phyloP scores from a whole-genome alignment of 1,284 basidiomycete species.

The Irpex sp. region DNA sequence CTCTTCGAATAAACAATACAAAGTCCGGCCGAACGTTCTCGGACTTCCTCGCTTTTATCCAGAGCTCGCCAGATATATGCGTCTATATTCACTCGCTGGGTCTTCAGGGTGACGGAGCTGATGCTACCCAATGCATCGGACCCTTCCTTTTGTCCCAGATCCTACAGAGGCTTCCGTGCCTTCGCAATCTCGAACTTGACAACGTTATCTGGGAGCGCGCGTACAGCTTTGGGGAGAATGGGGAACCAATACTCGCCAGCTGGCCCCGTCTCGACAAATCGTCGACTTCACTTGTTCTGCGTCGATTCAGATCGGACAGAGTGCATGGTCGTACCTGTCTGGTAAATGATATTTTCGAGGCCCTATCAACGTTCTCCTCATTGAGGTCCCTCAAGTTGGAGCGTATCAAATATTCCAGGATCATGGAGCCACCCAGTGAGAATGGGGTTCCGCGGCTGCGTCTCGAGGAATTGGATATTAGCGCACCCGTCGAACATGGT shows the following conservation, averaged over 20 bases:
- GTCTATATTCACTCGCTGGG: neutral
- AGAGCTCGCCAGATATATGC: neutral
- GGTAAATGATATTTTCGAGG: neutral
- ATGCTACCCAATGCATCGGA: too few species aligned
- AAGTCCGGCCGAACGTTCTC: neutral
- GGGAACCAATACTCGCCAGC: too few species aligned
- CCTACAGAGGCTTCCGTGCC: neutral
- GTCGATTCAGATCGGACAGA: neutral
- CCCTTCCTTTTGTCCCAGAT: neutral
- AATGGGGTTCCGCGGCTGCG: too few species aligned
- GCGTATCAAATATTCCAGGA: neutral
- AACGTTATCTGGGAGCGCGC: neutral
- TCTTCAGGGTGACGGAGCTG: too few species aligned
- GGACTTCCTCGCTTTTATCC: slow-evolving; percentile 1
- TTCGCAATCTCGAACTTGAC: neutral
- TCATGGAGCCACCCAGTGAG: neutral
- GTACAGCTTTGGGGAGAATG: too few species aligned
- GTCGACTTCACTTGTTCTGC: neutral
- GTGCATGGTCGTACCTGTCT: neutral
- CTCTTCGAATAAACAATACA: neutral
- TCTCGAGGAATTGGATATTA: too few species aligned
- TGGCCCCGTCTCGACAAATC: too few species aligned
- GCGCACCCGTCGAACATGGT: too few species aligned
- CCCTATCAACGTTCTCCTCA: neutral
- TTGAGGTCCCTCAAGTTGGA: neutral